Conservation (phyloP, 257 asterid genomes). For the Fraxinus cuspidata region DNA sequence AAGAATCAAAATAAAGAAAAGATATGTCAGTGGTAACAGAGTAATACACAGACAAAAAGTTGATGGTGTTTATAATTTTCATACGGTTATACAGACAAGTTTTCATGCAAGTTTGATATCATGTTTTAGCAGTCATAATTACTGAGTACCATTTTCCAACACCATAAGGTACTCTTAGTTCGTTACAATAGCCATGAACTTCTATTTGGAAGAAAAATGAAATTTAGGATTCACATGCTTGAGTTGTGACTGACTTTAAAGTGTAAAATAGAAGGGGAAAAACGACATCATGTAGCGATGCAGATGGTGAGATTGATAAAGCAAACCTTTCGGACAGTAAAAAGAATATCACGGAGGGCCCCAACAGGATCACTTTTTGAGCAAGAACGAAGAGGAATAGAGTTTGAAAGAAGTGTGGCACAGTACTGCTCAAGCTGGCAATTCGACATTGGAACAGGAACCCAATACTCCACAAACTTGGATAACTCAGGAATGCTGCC, state of each 20-base stretch:
- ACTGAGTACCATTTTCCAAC: constrained; percentile 15
- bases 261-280: background rate
- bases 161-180: constrained; percentile 13
- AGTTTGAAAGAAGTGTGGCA: constrained; percentile 57
- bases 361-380: constrained; percentile 60
- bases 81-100: background rate
- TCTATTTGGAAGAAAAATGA: constrained; percentile 5
- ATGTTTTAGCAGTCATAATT: constrained; percentile 11
- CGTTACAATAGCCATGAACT: constrained; percentile 6
- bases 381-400: constrained; percentile 56
- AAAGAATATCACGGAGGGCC: constrained; percentile 62
- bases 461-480: constrained; percentile 83
- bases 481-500: constrained; percentile 41
- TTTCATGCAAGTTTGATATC: constrained; percentile 12
- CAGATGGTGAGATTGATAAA: constrained; percentile 21
- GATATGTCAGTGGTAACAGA: constrained; percentile 2
- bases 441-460: constrained; percentile 78
- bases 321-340: constrained; percentile 73
- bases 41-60: constrained; percentile 11
- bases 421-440: constrained; percentile 90
- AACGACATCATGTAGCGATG: constrained; percentile 20
- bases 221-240: constrained; percentile 11
- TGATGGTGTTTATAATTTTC: background rate
- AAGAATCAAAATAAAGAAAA: constrained; percentile 4
- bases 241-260: background rate